Evolutionary conservation across 1,284 basidiomycete species (phyloP), one percentile per base, ranked within the genome.

Genomic region (Blastosporella zonata): DNA sequence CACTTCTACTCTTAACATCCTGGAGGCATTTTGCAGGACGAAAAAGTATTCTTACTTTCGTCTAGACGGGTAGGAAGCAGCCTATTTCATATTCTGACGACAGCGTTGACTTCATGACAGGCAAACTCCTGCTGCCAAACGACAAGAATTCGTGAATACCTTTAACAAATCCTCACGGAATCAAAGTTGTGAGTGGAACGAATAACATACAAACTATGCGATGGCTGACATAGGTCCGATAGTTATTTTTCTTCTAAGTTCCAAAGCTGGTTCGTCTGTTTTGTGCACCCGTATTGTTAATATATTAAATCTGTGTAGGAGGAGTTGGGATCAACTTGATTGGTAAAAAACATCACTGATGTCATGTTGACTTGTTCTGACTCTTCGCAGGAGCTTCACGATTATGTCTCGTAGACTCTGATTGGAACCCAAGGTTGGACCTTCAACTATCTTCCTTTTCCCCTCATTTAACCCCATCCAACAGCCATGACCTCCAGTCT

Each of bases 251-350:
- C 72, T 99, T 15, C 72, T 99, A 39, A 97, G 93, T 62, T 90
- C 93, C 8, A 98, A 98, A 69, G 93, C 94, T 1, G 96, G 74
- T 70, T 40, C n/a, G 69, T 55, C 9, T 17, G 41, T 43, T 10
- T 28, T 35, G n/a, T 34, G 5, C 37, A 17, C 8, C 2, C 12
- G 8, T 42, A 18, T 25, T 15, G 6, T 4, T 12, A 25, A 28
- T 29, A 18, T 20, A 18, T 21, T 23, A 1, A 2, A 17, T 10
- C 29, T 43, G 21, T 29, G 8, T 42, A 73, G 74, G 96, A 15
- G 96, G 96, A 20, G 90, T 94, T 15, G 96, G 96, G 1, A 78
- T 99, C 46, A 99, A 98, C 65, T 77, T 97, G 21, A 93, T 93
- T 28, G 75, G 75, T 75, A 56, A 28, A 50, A 17, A 10, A 7